Evolutionary conservation across 2,329 filamentous ascomycete species (phyloP), one percentile per base, ranked within the genome.

Genomic region (Decorospora gaudefroyi): DNA sequence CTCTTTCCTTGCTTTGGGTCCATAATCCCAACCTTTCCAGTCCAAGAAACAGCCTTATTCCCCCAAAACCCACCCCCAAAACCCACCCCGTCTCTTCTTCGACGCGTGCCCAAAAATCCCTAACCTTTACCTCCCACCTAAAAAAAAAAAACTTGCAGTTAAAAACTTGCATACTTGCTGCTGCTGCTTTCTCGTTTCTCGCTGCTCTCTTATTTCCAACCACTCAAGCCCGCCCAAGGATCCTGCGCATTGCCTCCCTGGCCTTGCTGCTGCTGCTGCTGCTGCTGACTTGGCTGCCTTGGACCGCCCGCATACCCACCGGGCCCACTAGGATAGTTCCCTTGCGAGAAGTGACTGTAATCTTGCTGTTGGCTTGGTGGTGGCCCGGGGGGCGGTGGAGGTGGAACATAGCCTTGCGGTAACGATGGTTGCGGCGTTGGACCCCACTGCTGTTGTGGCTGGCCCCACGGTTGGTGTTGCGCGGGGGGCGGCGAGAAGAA

Each of bases 151-250:
- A n/a, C n/a, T n/a, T n/a, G n/a, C n/a, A n/a, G n/a, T n/a, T n/a
- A n/a, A n/a, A n/a, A n/a, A n/a, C n/a, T n/a, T n/a, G n/a, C n/a
- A n/a, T n/a, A n/a, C n/a, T n/a, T n/a, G n/a, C n/a, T n/a, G n/a
- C n/a, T n/a, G n/a, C n/a, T n/a, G n/a, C n/a, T n/a, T n/a, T n/a
- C n/a, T n/a, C n/a, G n/a, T n/a, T 31, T 18, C 29, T 4, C 29
- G 4, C 4, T 4, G 19, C 22, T 3, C 25, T 17, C 27, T 51
- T 37, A 87, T 67, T 85, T 86, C 85, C 85, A 88, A 31, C 79
- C 80, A 71, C 79, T 85, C 55, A 89, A 67, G 4, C 85, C 85
- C 11, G 84, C 84, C 84, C 84, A 89, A 6, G 85, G 85, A 74
- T 89, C 84, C 35, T 49, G 57, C 49, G 28, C 49, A 13, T 31